Base-by-base conservation (phyloP, 2,329 filamentous ascomycete genomes). In the Hymenoscyphus repandus region DNA sequence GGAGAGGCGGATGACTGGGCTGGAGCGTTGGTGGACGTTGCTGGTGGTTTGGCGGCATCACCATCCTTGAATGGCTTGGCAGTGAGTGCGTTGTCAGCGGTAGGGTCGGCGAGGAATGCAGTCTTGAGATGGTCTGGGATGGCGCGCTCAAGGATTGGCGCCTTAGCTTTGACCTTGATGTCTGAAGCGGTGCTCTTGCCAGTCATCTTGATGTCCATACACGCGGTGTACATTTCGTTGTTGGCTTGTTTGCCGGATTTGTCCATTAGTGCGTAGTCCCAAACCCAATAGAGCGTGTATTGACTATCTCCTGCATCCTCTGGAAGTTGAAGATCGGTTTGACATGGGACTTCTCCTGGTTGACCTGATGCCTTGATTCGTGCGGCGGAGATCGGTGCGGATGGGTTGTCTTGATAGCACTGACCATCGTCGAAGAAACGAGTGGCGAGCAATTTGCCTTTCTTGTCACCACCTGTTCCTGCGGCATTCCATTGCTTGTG, bases 281-380 rank as follows among this genome's bases (percentile, higher is more conserved):
- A 97, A 41, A 96, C 85, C 92, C 92, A 97, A 74, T 96, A 95
- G 46, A 96, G 71, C 2, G 90, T 92, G 67, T 91, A 88, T 27
- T 77, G 76, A 30, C 82, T 82, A 9, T 74, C 68, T n/a, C 77
- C 68, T 42, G 82, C 72, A 59, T 86, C 78, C 5, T 73, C 64
- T 0, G 93, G 93, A 12, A 99, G 73, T 63, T 83, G 76, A 43
- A 96, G 73, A 64, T 93, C 84, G 33, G 84, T 84, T 69, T 96
- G 91, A 70, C 93, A 97, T 72, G 78, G 84, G 45, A 91, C 74
- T 61, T 70, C 69, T 22, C 74, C 69, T 51, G 81, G 76, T 2
- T 73, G 66, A 5, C 62, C 58, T 56, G 77, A 73, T 50, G 80
- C 62, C 18, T 71, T 58, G 58, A 80, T 76, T 51, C 90, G 86